Evolutionary conservation across 768 basidiomycete species (phyloP).

Genomic region (Termitomyces sp.): DNA sequence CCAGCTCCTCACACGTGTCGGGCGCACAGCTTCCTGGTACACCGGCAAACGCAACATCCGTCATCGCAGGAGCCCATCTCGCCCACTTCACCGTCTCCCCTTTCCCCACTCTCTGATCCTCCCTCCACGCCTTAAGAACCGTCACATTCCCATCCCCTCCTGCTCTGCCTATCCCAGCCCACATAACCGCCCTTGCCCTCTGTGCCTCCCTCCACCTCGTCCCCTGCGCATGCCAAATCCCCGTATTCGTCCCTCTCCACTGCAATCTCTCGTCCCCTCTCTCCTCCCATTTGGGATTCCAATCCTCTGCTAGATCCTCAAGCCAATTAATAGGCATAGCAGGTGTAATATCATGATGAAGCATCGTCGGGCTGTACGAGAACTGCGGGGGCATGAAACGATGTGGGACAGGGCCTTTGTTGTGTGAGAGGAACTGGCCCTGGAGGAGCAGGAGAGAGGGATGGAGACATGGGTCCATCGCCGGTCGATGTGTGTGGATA

Average conservation of each 20-base stretch:
- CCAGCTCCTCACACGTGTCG: constrained; percentile 36
- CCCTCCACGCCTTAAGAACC: constrained; percentile 25
- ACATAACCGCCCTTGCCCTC: constrained; percentile 35
- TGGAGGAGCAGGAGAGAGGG: constrained; percentile 34
- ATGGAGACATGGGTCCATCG: constrained; percentile 45
- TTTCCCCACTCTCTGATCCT: constrained; percentile 25
- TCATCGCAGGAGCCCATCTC: constrained; percentile 37
- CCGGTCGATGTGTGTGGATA: constrained; percentile 37
- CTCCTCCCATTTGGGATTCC: constrained; percentile 50
- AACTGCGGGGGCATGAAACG: constrained; percentile 44
- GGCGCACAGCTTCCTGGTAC: constrained; percentile 35
- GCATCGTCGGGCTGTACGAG: constrained; percentile 36
- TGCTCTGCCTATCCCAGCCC: constrained; percentile 19
- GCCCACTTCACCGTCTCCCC: constrained; percentile 23
- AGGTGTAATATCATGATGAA: constrained; percentile 49
- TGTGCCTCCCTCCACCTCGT: constrained; percentile 43
- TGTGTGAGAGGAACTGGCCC: constrained; percentile 47
- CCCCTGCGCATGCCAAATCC: constrained; percentile 39
- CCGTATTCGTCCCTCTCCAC: constrained; percentile 75
- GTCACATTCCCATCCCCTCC: constrained; percentile 24
- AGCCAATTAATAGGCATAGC: constrained; percentile 43
- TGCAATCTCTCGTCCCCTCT: constrained; percentile 51
- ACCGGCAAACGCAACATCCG: constrained; percentile 44
- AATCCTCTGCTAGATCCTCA: constrained; percentile 30
- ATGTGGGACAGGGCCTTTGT: constrained; percentile 37